A percentile compares a stretch with the other conserved stretches of the same genome.
These are phyloP conservation scores for Limonium bicolor DNA, from an alignment of 148 eudicot genomes.

Conservation along the genomic window DNA sequence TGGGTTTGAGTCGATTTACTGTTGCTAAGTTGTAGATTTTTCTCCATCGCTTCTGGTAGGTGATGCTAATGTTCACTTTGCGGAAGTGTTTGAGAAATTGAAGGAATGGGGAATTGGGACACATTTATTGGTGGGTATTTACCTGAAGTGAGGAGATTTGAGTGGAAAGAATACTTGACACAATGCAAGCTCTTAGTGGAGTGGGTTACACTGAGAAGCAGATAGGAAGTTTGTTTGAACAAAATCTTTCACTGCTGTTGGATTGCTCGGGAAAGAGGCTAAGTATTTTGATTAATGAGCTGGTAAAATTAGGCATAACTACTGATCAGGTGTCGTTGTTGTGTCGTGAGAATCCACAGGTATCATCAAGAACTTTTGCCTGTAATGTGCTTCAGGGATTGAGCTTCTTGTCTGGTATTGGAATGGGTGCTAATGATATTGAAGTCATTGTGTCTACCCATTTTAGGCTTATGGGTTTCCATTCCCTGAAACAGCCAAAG, in stretches of 20 bases:
- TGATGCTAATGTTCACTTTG: constrained; percentile 12
- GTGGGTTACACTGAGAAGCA: constrained; percentile 24
- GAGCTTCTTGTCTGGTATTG: constrained; percentile 27
- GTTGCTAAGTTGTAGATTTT: constrained; percentile 28
- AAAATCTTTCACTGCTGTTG: constrained; percentile 20
- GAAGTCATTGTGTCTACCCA: constrained; percentile 20
- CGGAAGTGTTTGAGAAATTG: constrained; percentile 19
- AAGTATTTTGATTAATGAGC: constrained; percentile 17
- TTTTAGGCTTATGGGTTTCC: constrained; percentile 15
- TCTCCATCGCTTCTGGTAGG: constrained; percentile 33
- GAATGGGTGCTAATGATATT: constrained; percentile 20
- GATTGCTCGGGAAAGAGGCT: constrained; percentile 30
- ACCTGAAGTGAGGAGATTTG: constrained; percentile 12
- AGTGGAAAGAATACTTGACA: constrained; percentile 33
- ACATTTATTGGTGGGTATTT: constrained; percentile 32
- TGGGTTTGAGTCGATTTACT: constrained; percentile 29
- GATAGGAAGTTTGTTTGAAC: constrained; percentile 17
- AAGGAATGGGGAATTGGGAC: constrained; percentile 23
- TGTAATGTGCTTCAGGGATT: constrained; percentile 25
- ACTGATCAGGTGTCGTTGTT: constrained; percentile 18
- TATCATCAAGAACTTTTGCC: constrained; percentile 23
- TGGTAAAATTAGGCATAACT: constrained; percentile 34
- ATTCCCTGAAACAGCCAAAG: constrained; percentile 24
- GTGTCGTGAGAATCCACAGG: constrained; percentile 22
- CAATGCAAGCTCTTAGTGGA: constrained; percentile 23